Evolutionary conservation across 2,329 filamentous ascomycete species (phyloP), one percentile per base, ranked within the genome.

Genomic region (Colletotrichum godetiae): DNA sequence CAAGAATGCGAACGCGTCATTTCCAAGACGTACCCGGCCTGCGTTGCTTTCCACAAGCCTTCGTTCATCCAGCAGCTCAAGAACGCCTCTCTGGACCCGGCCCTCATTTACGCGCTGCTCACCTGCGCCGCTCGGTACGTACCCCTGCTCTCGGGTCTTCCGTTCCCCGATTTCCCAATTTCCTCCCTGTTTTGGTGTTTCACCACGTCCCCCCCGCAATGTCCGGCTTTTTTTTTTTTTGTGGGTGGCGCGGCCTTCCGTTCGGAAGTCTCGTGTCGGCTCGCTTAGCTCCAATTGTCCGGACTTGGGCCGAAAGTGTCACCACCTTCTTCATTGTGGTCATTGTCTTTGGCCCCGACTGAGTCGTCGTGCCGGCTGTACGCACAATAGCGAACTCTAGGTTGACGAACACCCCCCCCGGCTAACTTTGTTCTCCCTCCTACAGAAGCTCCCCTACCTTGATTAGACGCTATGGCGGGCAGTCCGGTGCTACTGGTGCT

Each of bases 31-130:
- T 86, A 91, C 76, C 89, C 89, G 52, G 88, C 89, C 74, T 91
- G 88, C 78, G 88, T 91, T 55, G 89, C 89, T 78, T 91, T 91
- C 79, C 89, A 91, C 83, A 91, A 90, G 82, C 89, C 89, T 8
- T 89, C 89, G 2, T 91, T 91, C 80, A 80, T 91, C 42, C 88
- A 90, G 80, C 89, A 90, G 78, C 84, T 91, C 63, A 91, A 90
- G 83, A 88, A 84, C 76, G 86, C 84, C 27, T 84, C 85, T 2
- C 84, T 91, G 42, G 89, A 91, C 71, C 82, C 86, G 35, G 88
- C 87, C 60, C 87, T 91, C 75, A 85, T 90, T 68, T 89, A 90
- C 74, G 89, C 88, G 15, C 85, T 91, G 42, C 82, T 91, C 76
- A 88, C 88, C 60, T 88, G 86, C 60, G 89, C 88, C 72, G 87